Evolutionary conservation across 2,329 filamentous ascomycete species (phyloP), one percentile per base, ranked within the genome.

Genomic region (Lecanicillium sp.): DNA sequence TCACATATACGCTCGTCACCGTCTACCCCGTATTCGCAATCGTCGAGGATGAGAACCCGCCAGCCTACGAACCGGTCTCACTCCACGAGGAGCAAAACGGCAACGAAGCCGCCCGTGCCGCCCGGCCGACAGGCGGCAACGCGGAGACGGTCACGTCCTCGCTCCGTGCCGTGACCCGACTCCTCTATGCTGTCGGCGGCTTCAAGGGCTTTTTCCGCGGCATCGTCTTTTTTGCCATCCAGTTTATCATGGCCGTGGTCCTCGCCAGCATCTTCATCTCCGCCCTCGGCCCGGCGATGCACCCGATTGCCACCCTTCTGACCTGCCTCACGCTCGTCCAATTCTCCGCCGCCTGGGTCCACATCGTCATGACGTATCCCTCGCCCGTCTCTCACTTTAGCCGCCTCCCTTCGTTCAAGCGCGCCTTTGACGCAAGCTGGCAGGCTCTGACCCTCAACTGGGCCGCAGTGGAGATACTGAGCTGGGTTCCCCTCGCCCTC

Each of bases 291-390:
- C 33, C 33, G 32, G 17, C 56, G 33, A 51, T 51, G 56, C 69
- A 73, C 42, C 42, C 40, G 17, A 12, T 84, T 39, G 66, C 68
- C 39, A 69, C 69, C 38, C 69, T 81, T 36, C 41, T 83, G 30
- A 68, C 77, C 18, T 69, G 74, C 37, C 59, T 90, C 17, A 59
- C 74, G 15, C 66, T 85, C 22, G 74, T 82, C 28, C 83, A 83
- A 52, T 60, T 90, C 43, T 74, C 78, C 57, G 75, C 89, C 49
- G 74, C 78, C 38, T 95, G 88, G 87, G 85, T 88, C 4, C 87
- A 95, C 59, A 81, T 85, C 52, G 77, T 94, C 56, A 88, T 96
- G 55, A 81, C 86, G 2, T 69, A 77, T 38, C 77, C 79, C 5
- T 81, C 74, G 41, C 55, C 68, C 34, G 73, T 75, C 57, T 65